phyloP scores from a whole-genome alignment of 257 asterid species.

The Mentha longifolia region DNA sequence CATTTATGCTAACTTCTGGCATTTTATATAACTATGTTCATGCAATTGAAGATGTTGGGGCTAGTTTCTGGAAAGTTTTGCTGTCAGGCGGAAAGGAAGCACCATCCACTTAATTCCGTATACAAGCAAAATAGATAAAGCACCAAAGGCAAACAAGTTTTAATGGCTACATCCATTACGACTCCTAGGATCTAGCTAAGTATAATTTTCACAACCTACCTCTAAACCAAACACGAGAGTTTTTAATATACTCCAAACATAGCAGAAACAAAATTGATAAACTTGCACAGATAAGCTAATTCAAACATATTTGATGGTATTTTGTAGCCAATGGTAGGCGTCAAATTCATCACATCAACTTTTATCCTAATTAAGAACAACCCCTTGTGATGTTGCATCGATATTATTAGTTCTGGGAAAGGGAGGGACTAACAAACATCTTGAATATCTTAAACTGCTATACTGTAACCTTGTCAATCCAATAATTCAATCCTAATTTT shows the following conservation, averaged over 20 bases:
- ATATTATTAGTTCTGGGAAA: background rate
- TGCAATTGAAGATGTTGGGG: background rate
- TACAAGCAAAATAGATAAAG: background rate
- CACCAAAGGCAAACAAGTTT: background rate
- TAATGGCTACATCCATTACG: background rate
- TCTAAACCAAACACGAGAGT: background rate
- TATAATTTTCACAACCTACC: conserved; percentile 1
- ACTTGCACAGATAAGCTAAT: background rate
- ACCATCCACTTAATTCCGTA: background rate
- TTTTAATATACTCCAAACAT: background rate
- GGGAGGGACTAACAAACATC: conserved; percentile 3
- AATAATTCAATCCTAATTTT: background rate
- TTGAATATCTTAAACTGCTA: background rate
- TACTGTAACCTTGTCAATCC: background rate
- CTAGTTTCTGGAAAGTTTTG: background rate
- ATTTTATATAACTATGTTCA: background rate
- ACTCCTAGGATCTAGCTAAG: conserved; percentile 6
- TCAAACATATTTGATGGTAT: background rate
- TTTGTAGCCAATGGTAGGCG: background rate
- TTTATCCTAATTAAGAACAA: background rate
- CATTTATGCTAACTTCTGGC: background rate
- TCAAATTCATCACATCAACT: background rate
- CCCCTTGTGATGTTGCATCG: background rate
- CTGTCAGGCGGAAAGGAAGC: background rate
- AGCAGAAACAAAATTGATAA: background rate